Base-by-base conservation (phyloP, 805 yeast genomes). In the Cyberlindnera mississippiensis region DNA sequence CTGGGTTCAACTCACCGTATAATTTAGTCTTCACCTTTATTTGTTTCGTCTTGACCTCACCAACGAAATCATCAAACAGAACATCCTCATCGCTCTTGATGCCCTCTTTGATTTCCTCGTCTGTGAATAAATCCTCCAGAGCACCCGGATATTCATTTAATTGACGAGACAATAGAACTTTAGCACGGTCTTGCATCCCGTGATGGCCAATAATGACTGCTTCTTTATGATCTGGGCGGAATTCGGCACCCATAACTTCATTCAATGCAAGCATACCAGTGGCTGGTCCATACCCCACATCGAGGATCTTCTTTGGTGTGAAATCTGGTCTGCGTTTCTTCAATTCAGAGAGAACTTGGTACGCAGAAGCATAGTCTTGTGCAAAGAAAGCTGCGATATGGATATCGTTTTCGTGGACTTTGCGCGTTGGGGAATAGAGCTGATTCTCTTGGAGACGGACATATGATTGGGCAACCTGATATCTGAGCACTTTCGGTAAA, bases 281-380 rank as follows among this genome's bases (percentile, higher is more conserved):
- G 2, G 88, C 91, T 1, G 99, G 98, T 0, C 99, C 98, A 57
- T 73, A 80, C 0, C 96, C 91, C 12, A 87, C 76, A 55, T 87
- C 95, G 37, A 93, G 67, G 0, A 93, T 76, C 5, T 76, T 67
- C 22, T 72, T 56, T 0, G 97, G 97, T 17, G 61, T 61, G 66
- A 88, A 85, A 6, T 57, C 63, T 0, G 80, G 83, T 16, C 72
- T 60, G 31, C 90, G 68, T 33, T 70, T 68, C 50, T 76, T 69
- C 28, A 89, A 63, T 51, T 91, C 98, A 20, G 60, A 57, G 29
- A 93, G 63, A 0, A 81, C 85, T 48, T 81, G 85, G 40, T 69
- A 69, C 2, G 79, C 60, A 12, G 87, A 74, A 1, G 88, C 85
- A 57, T 87, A 91, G 55, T 86, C 85, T 53, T 86, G 96, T 3